phyloP scores from a whole-genome alignment of 768 basidiomycete species.

The Phanerochaete carnosa region DNA sequence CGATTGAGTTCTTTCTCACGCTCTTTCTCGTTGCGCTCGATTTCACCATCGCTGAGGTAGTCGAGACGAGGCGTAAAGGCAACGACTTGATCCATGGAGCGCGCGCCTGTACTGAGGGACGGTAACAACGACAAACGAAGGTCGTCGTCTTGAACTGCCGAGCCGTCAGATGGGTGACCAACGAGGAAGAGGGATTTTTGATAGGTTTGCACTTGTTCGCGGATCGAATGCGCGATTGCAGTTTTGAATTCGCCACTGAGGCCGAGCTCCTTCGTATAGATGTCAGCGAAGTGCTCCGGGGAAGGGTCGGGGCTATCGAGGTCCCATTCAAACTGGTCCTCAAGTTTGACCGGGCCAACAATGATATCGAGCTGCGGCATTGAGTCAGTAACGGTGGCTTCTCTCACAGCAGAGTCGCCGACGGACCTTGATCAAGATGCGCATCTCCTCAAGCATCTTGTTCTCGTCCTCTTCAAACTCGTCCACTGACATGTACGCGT shows the following conservation, averaged over 20 bases:
- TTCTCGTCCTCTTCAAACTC: slow-evolving; percentile 66
- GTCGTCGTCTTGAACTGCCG: slow-evolving; percentile 82
- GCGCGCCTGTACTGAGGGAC: slow-evolving; percentile 63
- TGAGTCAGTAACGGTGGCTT: background rate
- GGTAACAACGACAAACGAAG: slow-evolving; percentile 88
- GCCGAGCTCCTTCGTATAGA: slow-evolving; percentile 84
- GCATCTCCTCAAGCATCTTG: slow-evolving; percentile 76
- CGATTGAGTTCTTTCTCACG: slow-evolving; percentile 90
- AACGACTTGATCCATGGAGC: slow-evolving; percentile 73
- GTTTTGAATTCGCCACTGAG: slow-evolving; percentile 95
- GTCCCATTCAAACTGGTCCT: slow-evolving; percentile 99
- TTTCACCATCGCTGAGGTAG: slow-evolving; percentile 83
- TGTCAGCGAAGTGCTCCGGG: slow-evolving; percentile 90
- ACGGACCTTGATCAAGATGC: slow-evolving; percentile 87
- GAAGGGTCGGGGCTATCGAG: slow-evolving; percentile 73
- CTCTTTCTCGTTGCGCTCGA: slow-evolving; percentile 87
- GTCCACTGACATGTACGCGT: slow-evolving; percentile 47
- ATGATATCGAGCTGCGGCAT: slow-evolving; percentile 83
- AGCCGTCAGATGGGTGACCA: slow-evolving; percentile 82
- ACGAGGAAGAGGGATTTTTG: slow-evolving; percentile 90
- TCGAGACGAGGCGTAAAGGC: slow-evolving; percentile 87
- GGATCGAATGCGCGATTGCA: slow-evolving; percentile 91
- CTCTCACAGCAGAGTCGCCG: background rate
- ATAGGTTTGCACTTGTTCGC: slow-evolving; percentile 91
- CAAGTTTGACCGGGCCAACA: slow-evolving; percentile 87